Conservation (phyloP, 1,284 basidiomycete species). For the Takashimella tepidaria region DNA sequence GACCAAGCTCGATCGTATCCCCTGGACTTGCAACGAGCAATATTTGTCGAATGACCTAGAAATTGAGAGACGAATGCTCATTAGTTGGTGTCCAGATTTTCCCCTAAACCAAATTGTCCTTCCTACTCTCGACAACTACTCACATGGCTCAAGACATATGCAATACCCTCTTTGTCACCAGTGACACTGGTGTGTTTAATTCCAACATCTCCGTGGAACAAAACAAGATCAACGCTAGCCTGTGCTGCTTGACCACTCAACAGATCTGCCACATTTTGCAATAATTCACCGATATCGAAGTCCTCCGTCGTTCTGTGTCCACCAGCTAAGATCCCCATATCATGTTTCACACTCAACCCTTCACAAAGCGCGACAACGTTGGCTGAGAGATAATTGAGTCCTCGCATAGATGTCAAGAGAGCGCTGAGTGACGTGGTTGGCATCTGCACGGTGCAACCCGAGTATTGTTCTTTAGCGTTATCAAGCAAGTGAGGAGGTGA, state of each 20-base stretch:
- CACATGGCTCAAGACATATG: conserved; percentile 76
- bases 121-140: conserved; percentile 37
- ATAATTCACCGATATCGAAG: conserved; percentile 64
- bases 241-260: conserved; percentile 78
- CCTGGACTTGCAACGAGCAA: conserved; percentile 61
- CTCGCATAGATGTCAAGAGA: conserved; percentile 81
- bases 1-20: conserved; percentile 82
- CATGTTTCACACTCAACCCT: conserved; percentile 4
- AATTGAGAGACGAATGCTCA: conserved; percentile 10
- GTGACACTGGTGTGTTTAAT: conserved; percentile 76
- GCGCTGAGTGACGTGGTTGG: conserved; percentile 82
- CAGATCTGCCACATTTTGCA: conserved; percentile 74
- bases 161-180: conserved; percentile 77
- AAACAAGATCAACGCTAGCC: conserved; percentile 74
- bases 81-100: not conserved
- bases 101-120: too few species aligned
- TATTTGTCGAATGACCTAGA: conserved; percentile 76
- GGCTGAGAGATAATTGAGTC: conserved; percentile 80
- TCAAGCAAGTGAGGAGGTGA: conserved; percentile 84
- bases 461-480: conserved; percentile 83
- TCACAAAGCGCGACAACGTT: conserved; percentile 52
- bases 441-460: conserved; percentile 74
- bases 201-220: conserved; percentile 79
- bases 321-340: not conserved
- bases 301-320: conserved; percentile 27